Percentiles rank a stretch among this genome's conserved stretches.
Conservation (phyloP, 2,329 filamentous ascomycete genomes). For the Huntiella omanensis region DNA sequence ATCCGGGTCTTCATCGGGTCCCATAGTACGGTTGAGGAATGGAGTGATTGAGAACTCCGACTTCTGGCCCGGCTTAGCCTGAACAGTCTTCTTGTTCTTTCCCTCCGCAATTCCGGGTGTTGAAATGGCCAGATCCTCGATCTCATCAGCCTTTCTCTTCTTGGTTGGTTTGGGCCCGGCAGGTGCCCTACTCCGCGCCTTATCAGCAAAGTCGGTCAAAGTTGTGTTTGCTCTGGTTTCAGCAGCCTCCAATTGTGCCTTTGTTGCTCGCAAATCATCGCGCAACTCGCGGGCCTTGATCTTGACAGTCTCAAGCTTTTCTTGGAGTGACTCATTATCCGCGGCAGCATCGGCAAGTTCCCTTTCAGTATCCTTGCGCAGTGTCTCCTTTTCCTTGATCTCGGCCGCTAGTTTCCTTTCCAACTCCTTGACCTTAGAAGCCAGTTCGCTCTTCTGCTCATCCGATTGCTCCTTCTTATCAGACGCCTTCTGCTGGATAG, state of each 20-base stretch:
- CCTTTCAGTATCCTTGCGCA: conserved; percentile 29
- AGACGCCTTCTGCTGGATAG: conserved; percentile 13
- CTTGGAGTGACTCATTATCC: conserved; percentile 46
- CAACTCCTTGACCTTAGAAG: conserved; percentile 9
- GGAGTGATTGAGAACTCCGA: conserved; percentile 88
- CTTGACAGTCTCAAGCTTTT: conserved; percentile 49
- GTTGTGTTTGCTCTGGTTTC: conserved; percentile 9
- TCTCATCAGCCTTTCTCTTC: conserved; percentile 29
- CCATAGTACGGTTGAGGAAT: conserved; percentile 61
- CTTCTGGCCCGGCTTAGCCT: conserved; percentile 52
- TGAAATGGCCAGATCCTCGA: conserved; percentile 28
- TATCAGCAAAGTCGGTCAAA: conserved; percentile 10
- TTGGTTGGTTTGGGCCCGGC: conserved; percentile 20
- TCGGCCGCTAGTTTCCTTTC: conserved; percentile 22
- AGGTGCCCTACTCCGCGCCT: conserved; percentile 17
- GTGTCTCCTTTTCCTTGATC: conserved; percentile 27
- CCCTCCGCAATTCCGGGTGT: conserved; percentile 24
- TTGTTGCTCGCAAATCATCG: conserved; percentile 22
- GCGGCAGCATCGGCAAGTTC: conserved; percentile 41
- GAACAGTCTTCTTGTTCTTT: conserved; percentile 39
- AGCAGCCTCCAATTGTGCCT: conserved; percentile 24
- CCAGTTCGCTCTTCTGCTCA: conserved; percentile 7
- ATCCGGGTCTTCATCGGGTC: conserved; percentile 19
- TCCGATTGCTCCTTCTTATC: conserved; percentile 1
- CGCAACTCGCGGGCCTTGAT: conserved; percentile 50